A percentile compares a stretch with the other conserved stretches of the same genome.
These are phyloP conservation scores for Cucurbita argyrosperma DNA, from an alignment of 306 rosid species.

Conservation along the genomic window DNA sequence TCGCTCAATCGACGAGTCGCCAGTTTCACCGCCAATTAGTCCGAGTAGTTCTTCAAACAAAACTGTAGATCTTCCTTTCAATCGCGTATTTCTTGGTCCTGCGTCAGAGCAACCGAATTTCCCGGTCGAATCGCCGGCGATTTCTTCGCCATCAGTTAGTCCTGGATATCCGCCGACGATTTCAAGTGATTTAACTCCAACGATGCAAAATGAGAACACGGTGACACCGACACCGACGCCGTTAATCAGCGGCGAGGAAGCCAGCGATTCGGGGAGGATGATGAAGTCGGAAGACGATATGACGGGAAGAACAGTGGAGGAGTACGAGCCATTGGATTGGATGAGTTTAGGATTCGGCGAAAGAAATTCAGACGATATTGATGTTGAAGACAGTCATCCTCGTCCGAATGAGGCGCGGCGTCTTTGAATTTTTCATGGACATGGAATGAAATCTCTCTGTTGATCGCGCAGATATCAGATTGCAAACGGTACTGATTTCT, in stretches of 20 bases:
- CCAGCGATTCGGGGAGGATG: not conserved
- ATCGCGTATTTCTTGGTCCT: not conserved
- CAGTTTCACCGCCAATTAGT: not conserved
- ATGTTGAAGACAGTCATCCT: slow-evolving; percentile 3
- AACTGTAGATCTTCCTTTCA: not conserved
- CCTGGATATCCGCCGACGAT: not conserved
- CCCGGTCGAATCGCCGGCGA: not conserved
- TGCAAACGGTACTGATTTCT: not conserved
- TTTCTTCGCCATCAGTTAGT: not conserved
- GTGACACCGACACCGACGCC: not conserved
- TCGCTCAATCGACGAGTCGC: not conserved
- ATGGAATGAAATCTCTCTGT: not conserved
- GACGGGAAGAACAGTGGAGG: not conserved
- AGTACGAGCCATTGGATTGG: not conserved
- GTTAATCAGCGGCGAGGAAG: not conserved
- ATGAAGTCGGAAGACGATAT: not conserved
- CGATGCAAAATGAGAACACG: not conserved
- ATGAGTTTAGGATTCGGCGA: not conserved
- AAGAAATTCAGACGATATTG: not conserved
- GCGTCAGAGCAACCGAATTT: not conserved
- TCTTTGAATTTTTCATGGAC: not conserved
- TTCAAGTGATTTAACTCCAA: not conserved
- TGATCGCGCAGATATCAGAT: not conserved
- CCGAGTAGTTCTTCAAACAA: not conserved
- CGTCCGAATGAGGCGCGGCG: not conserved